Evolutionary conservation across 78 protist species (phyloP).

Genomic region (Capsaspora owczarzaki): DNA sequence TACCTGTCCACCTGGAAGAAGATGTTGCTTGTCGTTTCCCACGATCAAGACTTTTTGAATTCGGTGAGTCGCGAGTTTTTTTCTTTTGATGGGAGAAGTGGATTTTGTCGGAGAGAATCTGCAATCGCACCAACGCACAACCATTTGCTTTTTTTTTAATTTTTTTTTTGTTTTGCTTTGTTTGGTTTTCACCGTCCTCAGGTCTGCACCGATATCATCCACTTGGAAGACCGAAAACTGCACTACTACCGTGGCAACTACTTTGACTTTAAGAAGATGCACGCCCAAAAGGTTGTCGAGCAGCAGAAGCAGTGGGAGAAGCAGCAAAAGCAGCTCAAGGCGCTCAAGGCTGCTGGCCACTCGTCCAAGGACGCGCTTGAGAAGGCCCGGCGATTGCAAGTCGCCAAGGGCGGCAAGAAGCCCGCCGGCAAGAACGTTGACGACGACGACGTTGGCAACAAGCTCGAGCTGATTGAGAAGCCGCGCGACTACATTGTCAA

Average conservation of each 20-base stretch:
- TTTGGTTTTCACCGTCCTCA: no score
- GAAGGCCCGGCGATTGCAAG: background rate
- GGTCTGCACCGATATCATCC: conserved; percentile 37
- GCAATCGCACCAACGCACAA: no score
- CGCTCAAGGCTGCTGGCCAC: conserved; percentile 18
- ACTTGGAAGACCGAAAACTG: conserved; percentile 56
- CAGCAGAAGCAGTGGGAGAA: conserved; percentile 16
- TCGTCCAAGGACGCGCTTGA: background rate
- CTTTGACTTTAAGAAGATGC: conserved; percentile 24
- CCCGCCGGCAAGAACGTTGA: background rate
- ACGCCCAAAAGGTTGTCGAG: conserved; percentile 12
- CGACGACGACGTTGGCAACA: background rate
- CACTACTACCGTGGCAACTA: conserved; percentile 45
- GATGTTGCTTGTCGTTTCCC: conserved; percentile 78
- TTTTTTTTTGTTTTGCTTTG: no score
- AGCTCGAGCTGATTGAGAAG: background rate
- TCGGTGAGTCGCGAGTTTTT: no score
- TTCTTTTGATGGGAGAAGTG: no score
- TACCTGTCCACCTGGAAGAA: conserved; percentile 58
- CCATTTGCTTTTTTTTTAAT: no score
- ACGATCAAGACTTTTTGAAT: conserved; percentile 78
- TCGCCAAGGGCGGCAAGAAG: background rate
- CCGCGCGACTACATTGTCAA: background rate
- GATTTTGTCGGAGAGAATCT: no score
- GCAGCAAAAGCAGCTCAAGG: conserved; percentile 38